Base-by-base conservation (phyloP, 805 yeast species). In the Suhomyces sp. region DNA sequence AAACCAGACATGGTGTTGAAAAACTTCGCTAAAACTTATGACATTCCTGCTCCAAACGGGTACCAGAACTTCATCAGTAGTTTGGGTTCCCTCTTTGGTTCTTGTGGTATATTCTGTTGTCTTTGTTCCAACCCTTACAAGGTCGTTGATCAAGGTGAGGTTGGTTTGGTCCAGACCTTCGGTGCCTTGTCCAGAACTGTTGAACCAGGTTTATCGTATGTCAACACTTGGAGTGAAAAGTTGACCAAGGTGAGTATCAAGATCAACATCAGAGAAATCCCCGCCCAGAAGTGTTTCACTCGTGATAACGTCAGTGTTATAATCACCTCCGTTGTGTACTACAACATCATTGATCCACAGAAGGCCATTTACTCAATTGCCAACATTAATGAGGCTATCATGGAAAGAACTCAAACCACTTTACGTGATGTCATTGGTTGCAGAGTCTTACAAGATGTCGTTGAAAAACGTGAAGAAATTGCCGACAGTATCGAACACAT, bases 331-430 rank as follows among this genome's bases (percentile, higher is more conserved):
- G 87, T 81, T 18, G 70, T 81, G 23, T 80, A 81, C 56, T 81
- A 74, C 62, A 79, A 79, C 52, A 74, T 81, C 43, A 66, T 76
- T 24, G 81, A 80, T 43, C 88, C 88, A 1, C 81, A 79, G 49
- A 75, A 72, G 63, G 83, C 88, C 12, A 63, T 70, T 34, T 81
- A 72, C 48, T 75, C 79, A 19, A 77, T 81, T 43, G 56, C 66
- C 21, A 58, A 77, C 48, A 74, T 81, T 38, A 68, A 69, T 40
- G 58, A 56, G 27, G 83, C 88, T 12, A 67, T 81, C 35, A 59
- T 68, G 35, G 87, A 81, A 54, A 68, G 87, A 53, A 80, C 87
- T 4, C 85, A 81, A 57, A 81, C 86, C 27, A 81, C 88, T 3
- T 62, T 81, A 50, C 69, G 88, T 55, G 85, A 81, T 45, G 88